Evolutionary conservation across 2,329 filamentous ascomycete genomes (phyloP).

Genomic region (Fusarium nurragi): DNA sequence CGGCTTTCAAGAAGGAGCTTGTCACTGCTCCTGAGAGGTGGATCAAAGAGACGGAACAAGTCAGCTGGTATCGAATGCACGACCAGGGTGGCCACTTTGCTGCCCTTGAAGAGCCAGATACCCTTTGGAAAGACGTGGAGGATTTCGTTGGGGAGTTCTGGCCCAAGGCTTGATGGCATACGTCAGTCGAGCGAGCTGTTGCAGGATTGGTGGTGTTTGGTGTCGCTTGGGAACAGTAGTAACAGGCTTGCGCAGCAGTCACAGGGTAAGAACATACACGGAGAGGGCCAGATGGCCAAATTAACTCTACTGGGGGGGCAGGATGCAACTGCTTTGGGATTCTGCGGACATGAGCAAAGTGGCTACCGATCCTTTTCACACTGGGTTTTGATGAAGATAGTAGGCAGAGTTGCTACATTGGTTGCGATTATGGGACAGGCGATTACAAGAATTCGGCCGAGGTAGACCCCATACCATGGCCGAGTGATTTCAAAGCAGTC

Average conservation of each 20-base stretch:
- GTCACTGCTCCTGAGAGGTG: constrained; percentile 5
- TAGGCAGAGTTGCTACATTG: too few relatives aligned
- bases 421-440: too few relatives aligned
- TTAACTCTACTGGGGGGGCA: too few relatives aligned
- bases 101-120: constrained; percentile 26
- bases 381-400: too few relatives aligned
- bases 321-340: too few relatives aligned
- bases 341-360: too few relatives aligned
- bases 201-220: not conserved
- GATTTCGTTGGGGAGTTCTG: constrained; percentile 24
- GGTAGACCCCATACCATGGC: constrained; percentile 51
- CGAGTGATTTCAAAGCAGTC: constrained; percentile 40
- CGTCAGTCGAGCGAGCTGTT: not conserved
- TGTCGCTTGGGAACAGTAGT: not conserved
- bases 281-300: too few relatives aligned
- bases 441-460: too few relatives aligned
- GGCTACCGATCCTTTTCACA: too few relatives aligned
- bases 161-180: not conserved
- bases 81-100: constrained; percentile 30
- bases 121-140: constrained; percentile 23
- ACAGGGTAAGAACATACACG: too few relatives aligned
- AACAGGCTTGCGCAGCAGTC: too few relatives aligned
- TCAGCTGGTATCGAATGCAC: constrained; percentile 24
- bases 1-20: constrained; percentile 12
- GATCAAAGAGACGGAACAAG: constrained; percentile 10